These are phyloP conservation scores for Orbilia ellipsospora DNA, from an alignment of 2,329 filamentous ascomycete genomes.

Conservation along the genomic window DNA sequence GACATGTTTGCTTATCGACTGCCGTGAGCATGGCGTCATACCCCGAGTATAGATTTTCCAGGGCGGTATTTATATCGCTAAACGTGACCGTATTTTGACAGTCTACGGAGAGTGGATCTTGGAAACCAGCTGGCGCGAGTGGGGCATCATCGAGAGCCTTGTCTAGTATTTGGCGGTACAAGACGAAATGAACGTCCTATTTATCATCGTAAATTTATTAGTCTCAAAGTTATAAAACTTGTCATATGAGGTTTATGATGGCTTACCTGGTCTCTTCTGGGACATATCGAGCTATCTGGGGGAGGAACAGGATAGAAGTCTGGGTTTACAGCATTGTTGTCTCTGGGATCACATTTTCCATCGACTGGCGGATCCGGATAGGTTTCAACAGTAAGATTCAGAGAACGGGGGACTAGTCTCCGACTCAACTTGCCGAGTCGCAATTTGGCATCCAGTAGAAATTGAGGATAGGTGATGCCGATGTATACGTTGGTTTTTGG, in stretches of 20 bases:
- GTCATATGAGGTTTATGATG: too few species aligned
- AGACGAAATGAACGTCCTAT: neutral
- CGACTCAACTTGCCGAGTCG: too few species aligned
- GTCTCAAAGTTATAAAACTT: too few species aligned
- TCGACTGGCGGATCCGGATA: neutral
- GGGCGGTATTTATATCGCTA: neutral
- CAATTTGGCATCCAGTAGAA: too few species aligned
- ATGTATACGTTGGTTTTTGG: neutral
- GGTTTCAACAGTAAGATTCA: neutral
- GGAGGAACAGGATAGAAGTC: constrained; percentile 22
- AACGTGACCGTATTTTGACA: constrained; percentile 9
- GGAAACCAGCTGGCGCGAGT: neutral
- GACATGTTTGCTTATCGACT: constrained; percentile 23
- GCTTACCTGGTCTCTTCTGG: constrained; percentile 23
- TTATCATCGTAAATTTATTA: neutral
- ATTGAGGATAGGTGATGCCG: too few species aligned
- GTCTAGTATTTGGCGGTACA: neutral
- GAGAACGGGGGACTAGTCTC: neutral
- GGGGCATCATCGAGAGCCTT: neutral
- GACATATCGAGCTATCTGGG: constrained; percentile 11
- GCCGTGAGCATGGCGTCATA: neutral
- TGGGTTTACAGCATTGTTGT: neutral
- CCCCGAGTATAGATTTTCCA: neutral
- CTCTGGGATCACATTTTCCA: neutral
- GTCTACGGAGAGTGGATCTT: neutral